Percentiles rank a stretch among this genome's conserved stretches.
These are phyloP conservation scores for Coemansia sp. DNA, from an alignment of 192 early-diverging fungal genomes.

Conservation along the genomic window DNA sequence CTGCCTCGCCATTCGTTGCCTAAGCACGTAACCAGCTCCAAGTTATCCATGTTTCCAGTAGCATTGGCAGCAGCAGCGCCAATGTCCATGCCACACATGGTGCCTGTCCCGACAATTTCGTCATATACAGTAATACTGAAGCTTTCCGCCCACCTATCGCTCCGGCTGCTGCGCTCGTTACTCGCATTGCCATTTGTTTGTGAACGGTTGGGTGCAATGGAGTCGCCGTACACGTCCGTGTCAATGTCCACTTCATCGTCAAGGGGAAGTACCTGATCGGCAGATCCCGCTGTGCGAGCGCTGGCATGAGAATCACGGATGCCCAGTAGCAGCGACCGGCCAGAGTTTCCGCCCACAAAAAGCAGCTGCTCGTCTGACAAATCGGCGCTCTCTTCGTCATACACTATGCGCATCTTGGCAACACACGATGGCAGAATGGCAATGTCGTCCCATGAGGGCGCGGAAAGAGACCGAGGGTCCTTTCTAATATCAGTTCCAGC, in stretches of 20 bases:
- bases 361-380: conserved; percentile 18
- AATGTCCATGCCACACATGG: conserved; percentile 71
- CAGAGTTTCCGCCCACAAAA: conserved; percentile 39
- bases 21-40: conserved; percentile 62
- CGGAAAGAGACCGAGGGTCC: conserved; percentile 11
- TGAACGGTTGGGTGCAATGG: conserved; percentile 9
- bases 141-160: conserved; percentile 29
- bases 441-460: conserved; percentile 33
- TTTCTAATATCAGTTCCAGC: conserved; percentile 17
- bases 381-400: conserved; percentile 18
- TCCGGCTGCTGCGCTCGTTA: conserved; percentile 12
- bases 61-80: conserved; percentile 53
- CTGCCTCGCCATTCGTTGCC: conserved; percentile 60
- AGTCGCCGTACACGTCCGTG: conserved; percentile 34
- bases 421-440: conserved; percentile 33
- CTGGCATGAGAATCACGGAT: conserved; percentile 7
- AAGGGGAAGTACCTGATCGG: background rate
- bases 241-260: conserved; percentile 23
- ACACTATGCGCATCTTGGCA: conserved; percentile 13
- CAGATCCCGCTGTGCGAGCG: background rate
- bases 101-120: conserved; percentile 72
- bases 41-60: conserved; percentile 6
- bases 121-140: conserved; percentile 74
- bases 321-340: conserved; percentile 41
- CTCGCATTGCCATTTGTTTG: conserved; percentile 14